phyloP scores from a whole-genome alignment of 2,329 filamentous ascomycete species.

The Microcyclospora tardicrescens region DNA sequence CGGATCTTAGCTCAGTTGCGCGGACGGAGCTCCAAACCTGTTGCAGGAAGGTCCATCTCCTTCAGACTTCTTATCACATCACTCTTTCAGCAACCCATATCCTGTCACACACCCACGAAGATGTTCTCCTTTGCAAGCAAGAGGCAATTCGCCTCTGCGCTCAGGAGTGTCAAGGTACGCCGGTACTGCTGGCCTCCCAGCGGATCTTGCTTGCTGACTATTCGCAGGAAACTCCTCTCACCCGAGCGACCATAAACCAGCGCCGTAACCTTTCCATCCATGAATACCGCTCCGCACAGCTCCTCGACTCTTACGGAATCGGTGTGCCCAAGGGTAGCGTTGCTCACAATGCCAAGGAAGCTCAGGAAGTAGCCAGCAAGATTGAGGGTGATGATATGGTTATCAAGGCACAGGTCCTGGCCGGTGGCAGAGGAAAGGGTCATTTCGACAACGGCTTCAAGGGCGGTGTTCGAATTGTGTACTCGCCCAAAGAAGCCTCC shows the following conservation, averaged over 20 bases:
- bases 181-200: not conserved
- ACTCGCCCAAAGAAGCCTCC: constrained; percentile 87
- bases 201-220: not conserved
- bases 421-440: constrained; percentile 94
- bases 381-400: constrained; percentile 94
- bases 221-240: constrained; percentile 43
- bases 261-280: constrained; percentile 87
- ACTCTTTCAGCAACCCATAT: no score
- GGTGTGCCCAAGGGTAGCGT: constrained; percentile 83
- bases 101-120: no score
- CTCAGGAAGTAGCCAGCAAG: constrained; percentile 77
- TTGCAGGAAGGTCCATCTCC: no score
- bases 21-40: no score
- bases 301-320: constrained; percentile 84
- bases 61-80: no score
- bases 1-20: no score
- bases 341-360: constrained; percentile 71
- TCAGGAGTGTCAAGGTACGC: constrained; percentile 61
- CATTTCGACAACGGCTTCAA: constrained; percentile 97
- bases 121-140: constrained; percentile 87
- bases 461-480: constrained; percentile 96
- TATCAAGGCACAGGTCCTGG: constrained; percentile 98
- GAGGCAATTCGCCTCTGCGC: constrained; percentile 65
- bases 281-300: constrained; percentile 91
- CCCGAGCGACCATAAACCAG: constrained; percentile 42